A percentile compares a stretch with the other conserved stretches of the same genome.
These are phyloP conservation scores for Polyporus tsugae DNA, from an alignment of 1,284 basidiomycete species.

Conservation along the genomic window DNA sequence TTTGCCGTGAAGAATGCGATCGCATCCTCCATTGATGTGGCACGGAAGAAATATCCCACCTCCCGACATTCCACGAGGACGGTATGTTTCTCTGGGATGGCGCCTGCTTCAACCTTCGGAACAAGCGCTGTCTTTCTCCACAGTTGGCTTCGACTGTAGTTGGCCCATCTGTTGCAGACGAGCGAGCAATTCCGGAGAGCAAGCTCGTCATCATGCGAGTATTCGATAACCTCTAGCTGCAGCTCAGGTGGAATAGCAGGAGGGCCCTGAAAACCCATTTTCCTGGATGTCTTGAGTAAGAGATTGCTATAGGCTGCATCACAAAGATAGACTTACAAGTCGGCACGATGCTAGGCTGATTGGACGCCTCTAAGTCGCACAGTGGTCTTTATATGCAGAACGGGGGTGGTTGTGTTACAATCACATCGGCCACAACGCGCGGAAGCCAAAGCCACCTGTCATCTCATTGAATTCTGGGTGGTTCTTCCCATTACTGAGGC, in stretches of 20 bases:
- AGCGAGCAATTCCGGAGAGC: background rate
- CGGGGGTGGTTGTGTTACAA: background rate
- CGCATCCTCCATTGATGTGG: background rate
- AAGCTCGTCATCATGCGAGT: background rate
- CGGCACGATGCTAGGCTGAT: background rate
- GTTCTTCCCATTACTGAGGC: too few relatives aligned
- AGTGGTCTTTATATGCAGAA: background rate
- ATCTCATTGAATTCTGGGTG: too few relatives aligned
- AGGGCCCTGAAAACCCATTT: background rate
- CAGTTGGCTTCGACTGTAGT: background rate
- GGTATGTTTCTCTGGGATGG: background rate
- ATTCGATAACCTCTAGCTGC: background rate
- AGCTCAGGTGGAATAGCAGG: background rate
- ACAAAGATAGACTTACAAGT: background rate
- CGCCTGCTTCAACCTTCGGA: background rate
- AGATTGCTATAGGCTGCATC: background rate
- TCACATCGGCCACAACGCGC: background rate
- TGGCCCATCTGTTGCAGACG: background rate
- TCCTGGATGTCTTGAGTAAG: background rate
- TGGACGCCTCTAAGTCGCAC: background rate
- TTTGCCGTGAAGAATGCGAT: background rate
- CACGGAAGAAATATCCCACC: slow-evolving; percentile 25
- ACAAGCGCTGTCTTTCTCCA: background rate
- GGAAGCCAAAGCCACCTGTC: background rate
- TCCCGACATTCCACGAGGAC: background rate